phyloP scores from a whole-genome alignment of 192 early-diverging fungal genomes.

The Coemansia sp. region DNA sequence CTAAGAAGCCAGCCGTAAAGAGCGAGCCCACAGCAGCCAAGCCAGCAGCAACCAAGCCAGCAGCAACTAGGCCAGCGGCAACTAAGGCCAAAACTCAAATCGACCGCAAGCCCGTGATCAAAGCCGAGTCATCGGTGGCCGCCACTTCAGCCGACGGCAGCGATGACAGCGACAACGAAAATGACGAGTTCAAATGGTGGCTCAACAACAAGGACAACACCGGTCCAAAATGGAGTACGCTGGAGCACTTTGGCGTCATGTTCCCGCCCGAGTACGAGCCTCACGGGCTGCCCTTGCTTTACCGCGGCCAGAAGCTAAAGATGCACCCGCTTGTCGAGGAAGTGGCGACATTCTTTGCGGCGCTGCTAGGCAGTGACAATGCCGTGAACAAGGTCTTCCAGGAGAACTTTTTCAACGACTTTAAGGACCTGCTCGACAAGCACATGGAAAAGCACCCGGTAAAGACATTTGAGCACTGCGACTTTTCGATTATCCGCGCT shows the following conservation, averaged over 20 bases:
- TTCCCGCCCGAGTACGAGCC: constrained; percentile 92
- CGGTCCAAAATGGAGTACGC: constrained; percentile 78
- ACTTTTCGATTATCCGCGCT: constrained; percentile 84
- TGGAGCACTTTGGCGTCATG: constrained; percentile 83
- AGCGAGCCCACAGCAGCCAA: constrained; percentile 6
- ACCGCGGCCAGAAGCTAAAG: constrained; percentile 68
- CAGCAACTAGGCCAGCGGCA: too few species aligned
- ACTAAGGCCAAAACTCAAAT: constrained; percentile 13
- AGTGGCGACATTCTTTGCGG: constrained; percentile 93
- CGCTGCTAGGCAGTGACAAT: constrained; percentile 78
- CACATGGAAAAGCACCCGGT: constrained; percentile 69
- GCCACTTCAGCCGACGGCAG: constrained; percentile 25
- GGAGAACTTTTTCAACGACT: constrained; percentile 94
- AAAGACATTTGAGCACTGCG: constrained; percentile 77
- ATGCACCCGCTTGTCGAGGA: constrained; percentile 85
- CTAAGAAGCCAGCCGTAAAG: constrained; percentile 19
- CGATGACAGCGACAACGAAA: constrained; percentile 44
- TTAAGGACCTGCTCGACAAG: constrained; percentile 63
- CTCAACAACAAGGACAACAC: constrained; percentile 62
- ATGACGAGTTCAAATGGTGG: constrained; percentile 76
- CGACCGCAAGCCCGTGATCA: constrained; percentile 39
- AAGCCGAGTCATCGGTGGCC: constrained; percentile 34
- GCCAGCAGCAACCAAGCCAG: not conserved
- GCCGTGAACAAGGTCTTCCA: constrained; percentile 81
- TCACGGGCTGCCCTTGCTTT: constrained; percentile 86